Base-by-base conservation (phyloP, 495 filamentous ascomycete genomes). In the Talaromyces borbonicus region DNA sequence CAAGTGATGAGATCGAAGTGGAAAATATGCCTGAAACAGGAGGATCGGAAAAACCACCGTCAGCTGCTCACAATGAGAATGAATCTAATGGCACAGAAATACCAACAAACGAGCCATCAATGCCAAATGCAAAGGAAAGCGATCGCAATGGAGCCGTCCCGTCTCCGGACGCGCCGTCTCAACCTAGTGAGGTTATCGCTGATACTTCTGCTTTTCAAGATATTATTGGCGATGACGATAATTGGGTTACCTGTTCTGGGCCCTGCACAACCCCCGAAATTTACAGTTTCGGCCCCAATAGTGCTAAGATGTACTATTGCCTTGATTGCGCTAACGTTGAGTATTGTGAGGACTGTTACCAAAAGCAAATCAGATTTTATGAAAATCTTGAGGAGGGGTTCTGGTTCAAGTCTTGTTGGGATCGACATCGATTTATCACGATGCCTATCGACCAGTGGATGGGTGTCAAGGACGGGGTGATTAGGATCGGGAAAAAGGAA, bases 401-500 rank as follows among this genome's bases (percentile, higher is more conserved):
- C 6, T 36, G 33, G 33, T 36, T 18, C 33, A 36, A 36, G 20
- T 16, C n/a, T 1, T 36, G 33, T 18, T 36, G 33, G 33, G 5
- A 14, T 36, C 33, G 33, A 18, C 33, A 36, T 14, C 16, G 33
- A 9, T 36, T 36, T 18, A 36, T 36, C 33, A 18, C 33, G 4
- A 36, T 36, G 33, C 33, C 33, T 14, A 36, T 36, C 20, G 33
- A 36, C 20, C 33, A 36, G 16, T 36, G 33, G 33, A 19, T 36
- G 15, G 15, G 33, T 14, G 33, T 36, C 6, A 19, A 36, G 4
- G 33, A 36, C 14, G 33, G 33, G 9, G 33, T 36, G 4, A 36
- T 36, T 20, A 36, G 33, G 33, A 36, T 36, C 20, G 33, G 33
- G 5, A 36, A 36, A 18, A 36, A 36, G 12, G 33, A 36, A 14